phyloP scores from a whole-genome alignment of 2,329 filamentous ascomycete genomes.

The Calonectria ilicicola region DNA sequence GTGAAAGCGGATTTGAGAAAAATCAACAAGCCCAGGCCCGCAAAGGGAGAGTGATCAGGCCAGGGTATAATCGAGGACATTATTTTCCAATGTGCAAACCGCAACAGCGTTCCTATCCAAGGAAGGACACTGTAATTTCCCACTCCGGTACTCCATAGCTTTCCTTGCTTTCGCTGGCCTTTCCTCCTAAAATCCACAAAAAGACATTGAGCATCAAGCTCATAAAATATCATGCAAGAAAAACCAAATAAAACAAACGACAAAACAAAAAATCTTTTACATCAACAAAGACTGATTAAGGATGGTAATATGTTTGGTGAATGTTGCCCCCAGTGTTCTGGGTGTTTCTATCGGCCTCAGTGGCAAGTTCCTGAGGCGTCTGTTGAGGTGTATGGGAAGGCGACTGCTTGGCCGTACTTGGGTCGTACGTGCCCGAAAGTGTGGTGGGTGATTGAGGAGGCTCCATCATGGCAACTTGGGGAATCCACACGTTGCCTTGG shows the following conservation, averaged over 20 bases:
- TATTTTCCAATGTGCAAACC: constrained; percentile 7
- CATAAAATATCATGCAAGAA: constrained; percentile 10
- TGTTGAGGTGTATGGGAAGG: constrained; percentile 27
- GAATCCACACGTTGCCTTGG: constrained; percentile 48
- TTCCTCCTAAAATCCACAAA: constrained; percentile 1
- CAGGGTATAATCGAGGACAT: not conserved
- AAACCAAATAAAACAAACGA: not conserved
- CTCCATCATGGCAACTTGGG: constrained; percentile 49
- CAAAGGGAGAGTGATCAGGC: constrained; percentile 12
- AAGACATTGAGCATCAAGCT: constrained; percentile 12
- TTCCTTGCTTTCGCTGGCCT: constrained; percentile 15
- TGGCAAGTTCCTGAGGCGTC: constrained; percentile 40
- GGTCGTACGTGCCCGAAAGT: constrained; percentile 30
- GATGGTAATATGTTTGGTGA: constrained; percentile 43
- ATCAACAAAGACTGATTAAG: constrained; percentile 17
- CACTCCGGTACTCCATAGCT: constrained; percentile 28
- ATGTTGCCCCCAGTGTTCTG: constrained; percentile 20
- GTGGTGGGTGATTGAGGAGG: constrained; percentile 34
- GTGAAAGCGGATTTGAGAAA: not conserved
- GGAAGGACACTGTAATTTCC: constrained; percentile 15
- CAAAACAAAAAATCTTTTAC: not conserved
- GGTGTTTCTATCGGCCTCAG: constrained; percentile 29
- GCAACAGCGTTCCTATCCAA: not conserved
- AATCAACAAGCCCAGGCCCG: not conserved
- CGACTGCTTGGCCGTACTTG: constrained; percentile 36